Conservation (phyloP, 2,329 filamentous ascomycete species). For the Fusarium nurragi region DNA sequence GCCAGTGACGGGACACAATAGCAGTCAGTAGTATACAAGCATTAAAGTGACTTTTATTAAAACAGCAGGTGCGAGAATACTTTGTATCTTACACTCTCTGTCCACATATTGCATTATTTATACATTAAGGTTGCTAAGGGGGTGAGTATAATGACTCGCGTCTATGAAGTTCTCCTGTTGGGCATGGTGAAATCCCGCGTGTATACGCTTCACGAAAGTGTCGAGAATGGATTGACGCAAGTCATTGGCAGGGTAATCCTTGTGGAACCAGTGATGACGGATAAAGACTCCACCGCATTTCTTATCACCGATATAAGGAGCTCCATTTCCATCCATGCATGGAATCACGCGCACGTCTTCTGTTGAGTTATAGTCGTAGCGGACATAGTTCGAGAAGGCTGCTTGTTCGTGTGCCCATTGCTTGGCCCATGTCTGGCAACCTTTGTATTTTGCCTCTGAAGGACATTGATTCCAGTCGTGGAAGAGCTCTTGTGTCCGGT, state of each 20-base stretch:
- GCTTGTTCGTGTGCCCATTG: constrained; percentile 46
- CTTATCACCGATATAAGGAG: constrained; percentile 36
- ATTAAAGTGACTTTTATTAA: too few relatives aligned
- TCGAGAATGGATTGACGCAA: constrained; percentile 4
- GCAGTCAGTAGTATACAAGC: too few relatives aligned
- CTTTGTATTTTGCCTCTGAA: constrained; percentile 3
- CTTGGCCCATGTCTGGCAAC: constrained; percentile 35
- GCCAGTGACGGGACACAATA: too few relatives aligned
- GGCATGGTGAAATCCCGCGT: constrained; percentile 14
- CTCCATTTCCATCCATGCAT: constrained; percentile 43
- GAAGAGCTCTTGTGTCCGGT: constrained; percentile 36
- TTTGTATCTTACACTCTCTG: neutral
- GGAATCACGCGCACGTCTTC: constrained; percentile 36
- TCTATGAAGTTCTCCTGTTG: constrained; percentile 8
- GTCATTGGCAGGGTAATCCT: constrained; percentile 16
- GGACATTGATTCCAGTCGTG: constrained; percentile 16
- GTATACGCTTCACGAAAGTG: constrained; percentile 3
- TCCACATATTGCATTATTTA: neutral
- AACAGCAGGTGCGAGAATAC: too few relatives aligned
- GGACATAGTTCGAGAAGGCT: constrained; percentile 40
- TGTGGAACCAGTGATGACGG: constrained; percentile 38
- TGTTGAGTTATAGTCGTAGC: constrained; percentile 39
- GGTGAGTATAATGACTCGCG: constrained; percentile 12
- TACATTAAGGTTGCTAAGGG: constrained; percentile 1
- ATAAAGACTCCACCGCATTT: constrained; percentile 40